These are phyloP conservation scores for Epichloe amarillans DNA, from an alignment of 2,329 filamentous ascomycete species.

Conservation along the genomic window DNA sequence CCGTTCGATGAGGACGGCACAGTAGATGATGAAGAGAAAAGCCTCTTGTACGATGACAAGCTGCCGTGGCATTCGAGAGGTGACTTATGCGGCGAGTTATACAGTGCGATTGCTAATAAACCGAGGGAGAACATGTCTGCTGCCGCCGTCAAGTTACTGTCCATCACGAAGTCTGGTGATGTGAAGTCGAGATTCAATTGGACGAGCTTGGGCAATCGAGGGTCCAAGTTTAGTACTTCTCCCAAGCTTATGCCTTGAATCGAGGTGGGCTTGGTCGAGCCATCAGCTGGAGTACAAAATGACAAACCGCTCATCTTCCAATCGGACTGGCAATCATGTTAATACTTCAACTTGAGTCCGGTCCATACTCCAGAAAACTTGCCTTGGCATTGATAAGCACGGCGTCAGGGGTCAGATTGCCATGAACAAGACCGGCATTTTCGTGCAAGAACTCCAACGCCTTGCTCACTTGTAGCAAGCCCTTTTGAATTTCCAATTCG, in stretches of 20 bases:
- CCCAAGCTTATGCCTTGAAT: slow-evolving; percentile 70
- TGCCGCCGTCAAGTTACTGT: slow-evolving; percentile 70
- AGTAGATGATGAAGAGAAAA: slow-evolving; percentile 66
- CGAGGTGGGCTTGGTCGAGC: slow-evolving; percentile 59
- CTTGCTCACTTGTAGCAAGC: slow-evolving; percentile 81
- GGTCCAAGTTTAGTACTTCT: slow-evolving; percentile 74
- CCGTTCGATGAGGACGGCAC: slow-evolving; percentile 72
- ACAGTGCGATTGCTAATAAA: slow-evolving; percentile 74
- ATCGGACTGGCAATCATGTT: slow-evolving; percentile 49
- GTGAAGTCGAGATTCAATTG: slow-evolving; percentile 89
- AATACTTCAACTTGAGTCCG: neutral
- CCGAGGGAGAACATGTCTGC: slow-evolving; percentile 93
- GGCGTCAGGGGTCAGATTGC: slow-evolving; percentile 80
- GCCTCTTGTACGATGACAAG: slow-evolving; percentile 68
- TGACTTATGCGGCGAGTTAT: slow-evolving; percentile 86
- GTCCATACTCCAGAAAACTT: slow-evolving; percentile 15
- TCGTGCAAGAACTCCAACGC: slow-evolving; percentile 92
- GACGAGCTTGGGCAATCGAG: slow-evolving; percentile 65
- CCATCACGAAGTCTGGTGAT: slow-evolving; percentile 87
- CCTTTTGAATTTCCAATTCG: slow-evolving; percentile 95
- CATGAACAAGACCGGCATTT: slow-evolving; percentile 85
- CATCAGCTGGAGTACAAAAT: slow-evolving; percentile 72
- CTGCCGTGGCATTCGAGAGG: slow-evolving; percentile 75
- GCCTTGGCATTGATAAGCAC: slow-evolving; percentile 90
- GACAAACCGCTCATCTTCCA: slow-evolving; percentile 97